A percentile compares a stretch with the other conserved stretches of the same genome.
These are phyloP conservation scores for Sphenostylis stenocarpa DNA, from an alignment of 306 rosid species.

Conservation along the genomic window DNA sequence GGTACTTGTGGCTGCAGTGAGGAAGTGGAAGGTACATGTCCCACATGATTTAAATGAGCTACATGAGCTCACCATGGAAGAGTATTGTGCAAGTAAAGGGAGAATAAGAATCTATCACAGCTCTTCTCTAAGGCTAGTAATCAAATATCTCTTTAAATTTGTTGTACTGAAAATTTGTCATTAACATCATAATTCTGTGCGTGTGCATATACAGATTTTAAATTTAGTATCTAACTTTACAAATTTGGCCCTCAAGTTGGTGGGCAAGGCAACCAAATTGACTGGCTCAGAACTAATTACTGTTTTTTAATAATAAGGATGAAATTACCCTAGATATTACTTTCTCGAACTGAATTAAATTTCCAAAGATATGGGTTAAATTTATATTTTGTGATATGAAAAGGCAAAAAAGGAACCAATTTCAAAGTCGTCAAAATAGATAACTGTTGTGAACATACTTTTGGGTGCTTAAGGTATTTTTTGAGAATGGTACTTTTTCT, in stretches of 20 bases:
- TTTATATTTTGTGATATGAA: background rate
- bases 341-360: background rate
- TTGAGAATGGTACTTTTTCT: no score
- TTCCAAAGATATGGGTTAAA: background rate
- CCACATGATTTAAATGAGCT: constrained; percentile 67
- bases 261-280: background rate
- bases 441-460: no score
- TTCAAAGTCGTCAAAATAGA: background rate
- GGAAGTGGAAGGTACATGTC: constrained; percentile 48
- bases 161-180: background rate
- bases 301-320: background rate
- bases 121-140: constrained; percentile 52
- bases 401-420: background rate
- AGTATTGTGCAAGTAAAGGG: constrained; percentile 37
- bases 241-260: background rate
- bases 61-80: constrained; percentile 56
- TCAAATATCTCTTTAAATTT: background rate
- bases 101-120: constrained; percentile 55
- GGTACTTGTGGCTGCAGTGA: constrained; percentile 58
- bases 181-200: background rate
- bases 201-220: no score
- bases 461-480: no score
- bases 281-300: background rate
- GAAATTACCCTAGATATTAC: background rate
- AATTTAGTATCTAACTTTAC: background rate